phyloP scores from a whole-genome alignment of 768 basidiomycete genomes.

The Cystoderma amianthinum region DNA sequence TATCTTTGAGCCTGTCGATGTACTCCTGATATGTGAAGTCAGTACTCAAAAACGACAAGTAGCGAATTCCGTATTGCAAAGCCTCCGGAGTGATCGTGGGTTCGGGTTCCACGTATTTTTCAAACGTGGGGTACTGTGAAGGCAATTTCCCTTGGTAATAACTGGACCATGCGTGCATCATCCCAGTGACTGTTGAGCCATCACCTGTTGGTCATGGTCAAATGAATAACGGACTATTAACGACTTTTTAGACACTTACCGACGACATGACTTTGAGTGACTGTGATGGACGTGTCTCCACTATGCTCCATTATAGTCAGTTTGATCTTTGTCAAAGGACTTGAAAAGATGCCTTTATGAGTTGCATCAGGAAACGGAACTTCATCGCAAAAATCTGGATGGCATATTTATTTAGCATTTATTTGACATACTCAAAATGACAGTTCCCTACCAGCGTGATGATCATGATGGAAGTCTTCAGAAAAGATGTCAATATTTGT shows the following conservation, averaged over 20 bases:
- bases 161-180: not conserved
- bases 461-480: not conserved
- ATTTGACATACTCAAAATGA: not conserved
- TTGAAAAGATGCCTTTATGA: not conserved
- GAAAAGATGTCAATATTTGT: not conserved
- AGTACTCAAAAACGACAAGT: not conserved
- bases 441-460: not conserved
- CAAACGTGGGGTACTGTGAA: not conserved
- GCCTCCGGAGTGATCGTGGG: not conserved
- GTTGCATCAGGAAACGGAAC: not conserved
- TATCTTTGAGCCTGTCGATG: not conserved
- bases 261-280: not conserved
- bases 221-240: too few relatives aligned
- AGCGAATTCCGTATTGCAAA: not conserved
- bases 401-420: not conserved
- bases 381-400: not conserved
- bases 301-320: not conserved
- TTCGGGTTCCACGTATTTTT: not conserved
- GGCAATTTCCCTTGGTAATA: not conserved
- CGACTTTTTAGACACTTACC: not conserved
- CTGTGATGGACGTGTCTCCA: not conserved
- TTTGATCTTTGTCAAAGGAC: not conserved
- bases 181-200: not conserved
- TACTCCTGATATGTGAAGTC: not conserved
- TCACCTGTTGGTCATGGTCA: too few relatives aligned